Base-by-base conservation (phyloP, 352 stramenopile species). In the Globisporangium barbulae region DNA sequence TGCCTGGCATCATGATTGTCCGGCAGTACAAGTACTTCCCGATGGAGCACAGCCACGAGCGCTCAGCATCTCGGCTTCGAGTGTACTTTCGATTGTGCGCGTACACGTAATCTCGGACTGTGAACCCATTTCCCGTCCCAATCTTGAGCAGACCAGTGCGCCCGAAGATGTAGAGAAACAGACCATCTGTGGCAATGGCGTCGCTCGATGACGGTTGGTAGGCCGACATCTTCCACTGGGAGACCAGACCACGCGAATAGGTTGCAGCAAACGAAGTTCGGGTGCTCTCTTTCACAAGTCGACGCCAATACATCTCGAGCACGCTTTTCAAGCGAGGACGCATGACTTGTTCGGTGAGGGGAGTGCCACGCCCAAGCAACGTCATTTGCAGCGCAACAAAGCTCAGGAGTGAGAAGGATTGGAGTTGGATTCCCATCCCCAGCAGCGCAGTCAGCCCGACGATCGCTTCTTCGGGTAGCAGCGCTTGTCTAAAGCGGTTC, bases 21-120 rank as follows among this genome's bases (percentile, higher is more conserved):
- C 84, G 82, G 41, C 84, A 93, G 57, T 90, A 93, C 10, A 93
- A 64, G 19, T 69, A 74, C 28, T 74, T 61, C 5, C 69, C 77
- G 57, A 90, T 85, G n/a, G 75, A 80, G 58, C 82, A 91, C 35
- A 93, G 70, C 84, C 84, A 93, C n/a, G 83, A 90, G 17, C 84
- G 72, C 52, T 93, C 84, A 2, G 81, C 79, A 56, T 93, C 81
- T 30, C 75, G 71, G 28, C 67, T 81, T 15, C 84, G 75, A 45
- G 49, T 63, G 68, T 93, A 93, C 12, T 59, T 56, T 25, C 72
- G 78, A 61, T 91, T 90, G 44, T 86, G 79, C 5, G 62, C 72
- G 50, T 93, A 93, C 21, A 93, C 84, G 25, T 79, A 88, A 63
- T 91, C 83, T 31, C 81, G 81, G 30, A 90, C 58, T 13, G 84